A percentile compares a stretch with the other conserved stretches of the same genome.
Evolutionary conservation across 768 basidiomycete genomes (phyloP).

Genomic region (Boletales sp.): DNA sequence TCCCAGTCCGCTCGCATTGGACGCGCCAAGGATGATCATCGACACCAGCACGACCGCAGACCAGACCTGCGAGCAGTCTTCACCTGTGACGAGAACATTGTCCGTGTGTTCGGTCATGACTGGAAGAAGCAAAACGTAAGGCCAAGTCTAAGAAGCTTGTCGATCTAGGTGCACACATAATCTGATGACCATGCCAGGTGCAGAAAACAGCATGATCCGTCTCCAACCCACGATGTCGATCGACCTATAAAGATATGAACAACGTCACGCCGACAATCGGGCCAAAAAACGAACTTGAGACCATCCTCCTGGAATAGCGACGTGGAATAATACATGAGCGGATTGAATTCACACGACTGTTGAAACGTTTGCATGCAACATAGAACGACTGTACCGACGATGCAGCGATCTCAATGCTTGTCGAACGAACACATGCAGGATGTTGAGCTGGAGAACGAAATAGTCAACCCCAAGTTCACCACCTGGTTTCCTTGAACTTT

Average conservation of each 20-base stretch:
- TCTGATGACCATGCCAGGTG: slow-evolving; percentile 70
- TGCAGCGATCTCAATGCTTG: slow-evolving; percentile 54
- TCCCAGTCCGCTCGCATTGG: slow-evolving; percentile 75
- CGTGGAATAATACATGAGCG: slow-evolving; percentile 71
- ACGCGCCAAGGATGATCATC: slow-evolving; percentile 83
- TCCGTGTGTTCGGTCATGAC: slow-evolving; percentile 61
- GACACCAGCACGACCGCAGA: slow-evolving; percentile 64
- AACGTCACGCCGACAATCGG: background rate
- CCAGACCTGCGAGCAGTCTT: slow-evolving; percentile 57
- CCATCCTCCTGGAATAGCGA: slow-evolving; percentile 79
- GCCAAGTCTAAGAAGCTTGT: no score
- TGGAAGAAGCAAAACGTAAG: slow-evolving; percentile 16
- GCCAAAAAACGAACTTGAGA: slow-evolving; percentile 42
- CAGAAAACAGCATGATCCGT: slow-evolving; percentile 64
- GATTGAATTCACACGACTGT: slow-evolving; percentile 83
- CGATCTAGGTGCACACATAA: slow-evolving; percentile 33
- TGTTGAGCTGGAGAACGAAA: slow-evolving; percentile 40
- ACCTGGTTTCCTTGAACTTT: background rate
- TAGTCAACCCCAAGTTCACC: background rate
- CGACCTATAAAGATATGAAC: slow-evolving; percentile 17
- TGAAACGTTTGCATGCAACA: slow-evolving; percentile 83
- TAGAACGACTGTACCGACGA: slow-evolving; percentile 49
- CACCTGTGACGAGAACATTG: slow-evolving; percentile 55
- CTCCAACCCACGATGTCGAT: slow-evolving; percentile 71
- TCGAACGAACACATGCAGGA: slow-evolving; percentile 56